phyloP scores from a whole-genome alignment of 306 rosid species.

The Geum urbanum region DNA sequence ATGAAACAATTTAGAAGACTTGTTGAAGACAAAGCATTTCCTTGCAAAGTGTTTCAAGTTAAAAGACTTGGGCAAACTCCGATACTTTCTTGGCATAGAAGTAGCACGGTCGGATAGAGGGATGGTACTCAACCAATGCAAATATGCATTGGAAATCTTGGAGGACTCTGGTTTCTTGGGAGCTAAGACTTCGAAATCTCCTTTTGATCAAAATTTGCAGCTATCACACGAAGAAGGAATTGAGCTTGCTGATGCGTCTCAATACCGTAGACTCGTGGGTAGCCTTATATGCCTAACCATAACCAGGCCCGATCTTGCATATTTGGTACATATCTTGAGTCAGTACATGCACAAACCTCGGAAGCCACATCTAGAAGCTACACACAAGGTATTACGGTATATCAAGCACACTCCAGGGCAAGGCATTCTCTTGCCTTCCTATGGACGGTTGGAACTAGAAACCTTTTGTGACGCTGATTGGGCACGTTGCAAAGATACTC shows the following conservation, averaged over 20 bases:
- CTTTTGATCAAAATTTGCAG: neutral
- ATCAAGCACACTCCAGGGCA: neutral
- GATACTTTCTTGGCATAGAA: neutral
- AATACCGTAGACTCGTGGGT: neutral
- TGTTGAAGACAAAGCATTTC: neutral
- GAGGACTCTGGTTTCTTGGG: neutral
- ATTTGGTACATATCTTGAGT: neutral
- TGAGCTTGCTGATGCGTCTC: neutral
- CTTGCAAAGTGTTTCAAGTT: neutral
- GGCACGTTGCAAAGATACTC: neutral
- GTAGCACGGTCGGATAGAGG: neutral
- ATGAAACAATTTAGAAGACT: neutral
- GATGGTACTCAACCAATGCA: neutral
- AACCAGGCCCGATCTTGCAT: neutral
- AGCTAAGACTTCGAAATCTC: neutral
- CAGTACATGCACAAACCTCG: neutral
- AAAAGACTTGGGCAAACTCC: neutral
- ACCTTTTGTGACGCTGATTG: neutral
- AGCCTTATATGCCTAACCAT: neutral
- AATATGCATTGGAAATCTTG: neutral
- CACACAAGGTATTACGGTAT: neutral
- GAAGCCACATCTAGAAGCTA: neutral
- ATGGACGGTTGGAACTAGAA: neutral
- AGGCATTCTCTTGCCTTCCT: neutral
- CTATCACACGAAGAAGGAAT: neutral